Conservation (phyloP, 2,329 filamentous ascomycete genomes). For the Saccharata proteae region DNA sequence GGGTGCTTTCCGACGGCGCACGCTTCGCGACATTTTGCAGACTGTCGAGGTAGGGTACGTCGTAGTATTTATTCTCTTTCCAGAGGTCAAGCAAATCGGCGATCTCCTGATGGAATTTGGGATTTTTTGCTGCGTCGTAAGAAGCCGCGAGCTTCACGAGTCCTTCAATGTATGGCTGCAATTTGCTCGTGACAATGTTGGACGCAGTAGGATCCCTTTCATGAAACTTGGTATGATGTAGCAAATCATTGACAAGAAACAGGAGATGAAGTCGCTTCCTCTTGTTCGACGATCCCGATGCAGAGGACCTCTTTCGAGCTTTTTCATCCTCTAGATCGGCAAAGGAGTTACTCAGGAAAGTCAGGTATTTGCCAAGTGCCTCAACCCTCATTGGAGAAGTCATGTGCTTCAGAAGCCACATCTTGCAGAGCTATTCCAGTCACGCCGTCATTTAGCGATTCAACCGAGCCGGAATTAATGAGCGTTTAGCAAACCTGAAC, state of each 20-base stretch:
- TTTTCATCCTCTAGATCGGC: conserved; percentile 11
- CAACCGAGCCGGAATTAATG: not conserved
- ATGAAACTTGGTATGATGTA: conserved; percentile 48
- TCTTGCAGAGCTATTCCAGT: conserved; percentile 63
- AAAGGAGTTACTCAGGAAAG: conserved; percentile 53
- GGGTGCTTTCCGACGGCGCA: conserved; percentile 15
- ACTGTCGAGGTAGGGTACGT: conserved; percentile 39
- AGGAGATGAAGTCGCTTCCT: conserved; percentile 64
- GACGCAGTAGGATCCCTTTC: conserved; percentile 13
- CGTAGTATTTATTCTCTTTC: conserved; percentile 55
- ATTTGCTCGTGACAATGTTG: not conserved
- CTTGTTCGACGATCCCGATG: conserved; percentile 41
- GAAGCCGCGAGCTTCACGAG: conserved; percentile 47
- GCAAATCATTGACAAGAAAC: conserved; percentile 65
- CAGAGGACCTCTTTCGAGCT: conserved; percentile 10
- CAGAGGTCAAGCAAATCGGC: conserved; percentile 55
- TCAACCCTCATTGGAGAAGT: conserved; percentile 53
- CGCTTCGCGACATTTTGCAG: conserved; percentile 47
- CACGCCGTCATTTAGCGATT: conserved; percentile 5
- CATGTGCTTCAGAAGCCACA: conserved; percentile 65
- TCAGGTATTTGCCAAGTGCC: conserved; percentile 64
- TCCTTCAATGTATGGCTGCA: conserved; percentile 49
- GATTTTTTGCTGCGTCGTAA: conserved; percentile 43
- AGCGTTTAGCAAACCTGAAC: conserved; percentile 9
- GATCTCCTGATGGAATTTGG: conserved; percentile 56